Base-by-base conservation (phyloP, 768 basidiomycete genomes). In the Tricholomella constricta region DNA sequence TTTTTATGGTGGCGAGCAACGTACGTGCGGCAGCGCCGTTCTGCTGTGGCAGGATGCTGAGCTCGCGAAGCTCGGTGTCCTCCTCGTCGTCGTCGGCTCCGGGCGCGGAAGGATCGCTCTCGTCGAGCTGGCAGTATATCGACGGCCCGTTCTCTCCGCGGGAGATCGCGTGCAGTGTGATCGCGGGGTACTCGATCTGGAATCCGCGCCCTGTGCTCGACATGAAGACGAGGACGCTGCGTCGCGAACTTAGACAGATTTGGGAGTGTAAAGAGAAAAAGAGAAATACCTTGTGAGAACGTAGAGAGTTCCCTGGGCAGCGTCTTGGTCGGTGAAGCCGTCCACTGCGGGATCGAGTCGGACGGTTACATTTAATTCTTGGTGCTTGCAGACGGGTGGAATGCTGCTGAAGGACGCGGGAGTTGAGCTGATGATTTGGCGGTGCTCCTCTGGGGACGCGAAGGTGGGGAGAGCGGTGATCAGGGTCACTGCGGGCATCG, bases 81-180 rank as follows among this genome's bases (percentile, higher is more conserved):
- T 69, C 73, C 23, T 76, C 72, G 11, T 72, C 70, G 57, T 50
- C 75, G 31, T 74, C 76, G 26, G 78, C 69, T 26, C 72, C 71
- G 10, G 44, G 61, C 20, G 66, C 69, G 45, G 63, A 64, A 12
- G 66, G 72, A n/a, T 72, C 70, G 45, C 65, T 63, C 55, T 92
- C 92, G 61, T 97, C 95, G 10, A 98, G 81, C 61, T 99, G 97
- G 66, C 94, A 97, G 69, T 98, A 98, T 65, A 98, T 81, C 6
- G 84, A 88, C 3, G 90, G 85, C 0, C 76, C 78, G 8, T 71
- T 55, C 37, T 83, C 81, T 2, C 80, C 78, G 40, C 93, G 86
- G 1, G 94, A 91, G 48, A 95, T 81, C 22, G 97, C 97, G 62
- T 99, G 97, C 2, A 99, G 81, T 1, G 93, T 96, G 64, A 99